Evolutionary conservation across 2,329 filamentous ascomycete species (phyloP).

Genomic region (Xylariaceae sp.): DNA sequence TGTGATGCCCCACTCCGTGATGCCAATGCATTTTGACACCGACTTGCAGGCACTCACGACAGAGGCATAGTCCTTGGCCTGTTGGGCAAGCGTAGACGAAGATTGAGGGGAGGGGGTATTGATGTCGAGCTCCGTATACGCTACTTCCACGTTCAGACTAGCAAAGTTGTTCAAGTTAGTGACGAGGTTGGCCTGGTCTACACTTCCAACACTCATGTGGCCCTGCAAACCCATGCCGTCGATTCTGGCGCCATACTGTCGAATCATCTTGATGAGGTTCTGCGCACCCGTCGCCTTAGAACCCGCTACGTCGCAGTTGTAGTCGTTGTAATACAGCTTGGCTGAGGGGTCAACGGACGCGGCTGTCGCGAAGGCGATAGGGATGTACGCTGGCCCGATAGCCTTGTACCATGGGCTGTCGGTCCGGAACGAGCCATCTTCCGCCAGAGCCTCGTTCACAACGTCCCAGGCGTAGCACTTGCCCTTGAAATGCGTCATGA

Average conservation of each 20-base stretch:
- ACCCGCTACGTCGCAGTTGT: constrained; percentile 45
- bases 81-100: constrained; percentile 24
- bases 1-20: constrained; percentile 35
- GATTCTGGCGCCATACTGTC: constrained; percentile 39
- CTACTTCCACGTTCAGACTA: constrained; percentile 43
- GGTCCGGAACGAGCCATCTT: constrained; percentile 35
- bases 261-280: constrained; percentile 28
- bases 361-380: constrained; percentile 46
- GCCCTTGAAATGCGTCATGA: constrained; percentile 42
- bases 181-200: constrained; percentile 27
- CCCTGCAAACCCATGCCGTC: constrained; percentile 50
- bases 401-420: constrained; percentile 44
- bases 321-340: constrained; percentile 59
- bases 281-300: constrained; percentile 30
- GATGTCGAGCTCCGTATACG: constrained; percentile 52
- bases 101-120: constrained; percentile 6
- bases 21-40: constrained; percentile 30
- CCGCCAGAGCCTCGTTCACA: constrained; percentile 44
- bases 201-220: constrained; percentile 26
- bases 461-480: constrained; percentile 55
- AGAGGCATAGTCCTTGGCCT: constrained; percentile 40
- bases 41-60: constrained; percentile 30
- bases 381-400: constrained; percentile 49
- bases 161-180: constrained; percentile 39
- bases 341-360: constrained; percentile 42